Conservation (phyloP, 2,329 filamentous ascomycete genomes). For the Rhexocercosporidium sp. region DNA sequence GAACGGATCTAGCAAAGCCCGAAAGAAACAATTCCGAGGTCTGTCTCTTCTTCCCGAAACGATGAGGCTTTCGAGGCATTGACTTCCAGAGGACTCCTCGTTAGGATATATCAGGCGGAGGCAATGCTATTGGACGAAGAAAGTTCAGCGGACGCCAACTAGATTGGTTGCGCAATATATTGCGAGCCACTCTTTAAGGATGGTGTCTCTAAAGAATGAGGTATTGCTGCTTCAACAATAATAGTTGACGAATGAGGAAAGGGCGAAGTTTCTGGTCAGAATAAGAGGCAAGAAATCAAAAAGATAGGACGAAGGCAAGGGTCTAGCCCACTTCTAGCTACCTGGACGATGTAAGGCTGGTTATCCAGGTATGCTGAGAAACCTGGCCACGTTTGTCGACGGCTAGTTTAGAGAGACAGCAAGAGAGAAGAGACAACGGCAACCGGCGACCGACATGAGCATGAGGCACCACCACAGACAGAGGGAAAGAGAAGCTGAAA, state of each 20-base stretch:
- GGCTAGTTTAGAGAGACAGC: conserved; percentile 37
- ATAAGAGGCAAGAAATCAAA: conserved; percentile 24
- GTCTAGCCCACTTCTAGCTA: conserved; percentile 26
- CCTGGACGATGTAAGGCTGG: conserved; percentile 36
- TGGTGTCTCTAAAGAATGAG: conserved; percentile 12
- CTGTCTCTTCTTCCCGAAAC: conserved; percentile 34
- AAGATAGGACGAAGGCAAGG: conserved; percentile 37
- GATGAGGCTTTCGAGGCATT: conserved; percentile 34
- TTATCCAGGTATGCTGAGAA: conserved; percentile 34
- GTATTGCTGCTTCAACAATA: conserved; percentile 16
- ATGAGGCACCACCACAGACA: conserved; percentile 30
- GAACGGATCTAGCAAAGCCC: conserved; percentile 35
- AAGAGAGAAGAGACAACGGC: conserved; percentile 36
- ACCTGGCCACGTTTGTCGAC: conserved; percentile 38
- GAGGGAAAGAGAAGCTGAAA: conserved; percentile 28
- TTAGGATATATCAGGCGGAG: conserved; percentile 31
- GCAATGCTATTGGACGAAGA: conserved; percentile 33
- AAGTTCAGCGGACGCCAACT: conserved; percentile 34
- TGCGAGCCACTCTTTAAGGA: conserved; percentile 26
- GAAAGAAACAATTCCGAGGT: conserved; percentile 33
- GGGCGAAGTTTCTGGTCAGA: conserved; percentile 20
- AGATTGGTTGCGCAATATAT: conserved; percentile 32
- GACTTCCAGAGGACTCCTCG: conserved; percentile 27
- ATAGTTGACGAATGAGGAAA: conserved; percentile 25
- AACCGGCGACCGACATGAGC: conserved; percentile 40